Base-by-base conservation (phyloP, 106 monocot species). In the Apostasia ramifera region DNA sequence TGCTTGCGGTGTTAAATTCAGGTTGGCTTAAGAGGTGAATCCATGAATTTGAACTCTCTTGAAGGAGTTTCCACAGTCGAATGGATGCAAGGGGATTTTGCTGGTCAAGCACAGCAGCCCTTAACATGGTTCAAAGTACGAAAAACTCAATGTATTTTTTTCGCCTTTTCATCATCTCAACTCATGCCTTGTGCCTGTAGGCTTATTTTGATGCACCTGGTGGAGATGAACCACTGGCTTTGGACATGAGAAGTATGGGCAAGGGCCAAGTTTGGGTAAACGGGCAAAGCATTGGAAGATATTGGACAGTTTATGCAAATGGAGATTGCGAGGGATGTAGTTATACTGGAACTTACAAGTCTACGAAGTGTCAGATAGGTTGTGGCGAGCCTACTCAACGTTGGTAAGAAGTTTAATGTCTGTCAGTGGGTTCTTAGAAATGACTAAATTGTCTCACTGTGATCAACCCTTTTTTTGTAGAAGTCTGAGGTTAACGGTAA, bases 211-310 rank as follows among this genome's bases (percentile, higher is more conserved):
- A 95, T 79, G 82, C 92, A 43, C 97, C 97, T 44, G 79, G 55
- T 55, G 97, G 97, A 14, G 80, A 98, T 45, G 97, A 93, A 8
- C 97, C 97, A 10, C 67, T 98, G 72, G 90, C 92, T 53, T 71
- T 98, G 65, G 92, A 98, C 71, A 90, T 99, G 93, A 78, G 83
- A 9, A 99, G 85, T 66, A 99, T 99, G 98, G 98, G 98, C 0
- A 98, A 98, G 69, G 97, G 97, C 48, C 97, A 98, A 71, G 59
- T 93, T 13, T 98, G 89, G 92, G 83, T 98, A 15, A 98, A 98
- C 71, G 92, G 97, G 37, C 77, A 93, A 76, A 90, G 89, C 67
- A 79, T 98, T 46, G 97, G 97, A 65, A 82, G 97, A 62, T 98
- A 98, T 72, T 98, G 97, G 97, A 85, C 79, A 8, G 67, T 77